Evolutionary conservation across 2,329 filamentous ascomycete genomes (phyloP), one percentile per base, ranked within the genome.

Genomic region (Pleoardoris graminearum): DNA sequence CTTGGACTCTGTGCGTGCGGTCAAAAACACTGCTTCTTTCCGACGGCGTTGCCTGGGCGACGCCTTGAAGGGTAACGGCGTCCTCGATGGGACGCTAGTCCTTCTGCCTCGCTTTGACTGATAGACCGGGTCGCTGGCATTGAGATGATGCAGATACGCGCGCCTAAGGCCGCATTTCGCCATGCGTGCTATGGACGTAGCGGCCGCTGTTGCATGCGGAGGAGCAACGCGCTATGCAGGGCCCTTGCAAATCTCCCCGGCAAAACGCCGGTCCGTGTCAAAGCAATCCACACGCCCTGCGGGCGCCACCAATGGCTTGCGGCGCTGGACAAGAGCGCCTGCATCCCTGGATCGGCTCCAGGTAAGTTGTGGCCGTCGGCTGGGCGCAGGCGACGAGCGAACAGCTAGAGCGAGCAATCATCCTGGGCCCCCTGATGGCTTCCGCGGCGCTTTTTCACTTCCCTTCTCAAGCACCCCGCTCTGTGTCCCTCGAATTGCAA

Each of bases 391-490:
- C 35, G 35, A 39, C 45, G 45, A 48, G 23, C 35, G 32, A 4
- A 35, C 22, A 33, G 21, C 44, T 48, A 48, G 39, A 45, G 23
- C 50, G 48, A 53, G 45, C 50, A 48, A 19, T 17, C 25, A 52
- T 47, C 33, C 30, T 43, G 37, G 33, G 35, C 23, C 38, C 48
- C 45, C 38, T 53, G 44, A 44, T 19, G 29, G 50, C 44, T 38
- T 50, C 32, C 22, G 39, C 39, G 23, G 32, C 33, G 30, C 48
- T 43, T 27, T 23, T 23, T 33, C 32, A 43, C 29, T 45, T 41
- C 12, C 36, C 21, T 19, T 32, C 29, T n/a, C 33, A 36, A 33
- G 11, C 42, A 45, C 10, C 42, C 42, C 17, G 33, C 29, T 22
- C 35, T 43, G 43, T 33, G 23, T 43, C 27, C 38, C 37, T 27